phyloP scores from a whole-genome alignment of 164 flowering plant species.

The Aristolochia californica region DNA sequence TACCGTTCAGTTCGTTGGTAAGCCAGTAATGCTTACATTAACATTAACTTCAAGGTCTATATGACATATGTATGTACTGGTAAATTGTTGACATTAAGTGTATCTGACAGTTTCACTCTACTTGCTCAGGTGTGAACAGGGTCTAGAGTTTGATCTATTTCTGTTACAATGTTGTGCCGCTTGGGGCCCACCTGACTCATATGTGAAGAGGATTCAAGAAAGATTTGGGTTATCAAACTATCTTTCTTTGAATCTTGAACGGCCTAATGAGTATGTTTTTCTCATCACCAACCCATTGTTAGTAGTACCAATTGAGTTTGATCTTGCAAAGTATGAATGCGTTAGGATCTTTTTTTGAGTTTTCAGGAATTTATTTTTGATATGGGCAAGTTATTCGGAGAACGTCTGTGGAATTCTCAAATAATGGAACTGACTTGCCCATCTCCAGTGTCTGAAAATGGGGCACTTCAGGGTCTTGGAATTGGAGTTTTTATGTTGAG shows the following conservation, averaged over 20 bases:
- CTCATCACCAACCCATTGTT: too few relatives aligned
- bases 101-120: constrained; percentile 1
- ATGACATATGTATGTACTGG: background rate
- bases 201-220: constrained; percentile 52
- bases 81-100: background rate
- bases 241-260: constrained; percentile 47
- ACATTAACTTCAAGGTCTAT: background rate
- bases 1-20: constrained; percentile 81
- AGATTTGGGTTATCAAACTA: constrained; percentile 75
- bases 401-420: too few relatives aligned
- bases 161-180: constrained; percentile 96
- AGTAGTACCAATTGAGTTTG: too few relatives aligned
- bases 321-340: too few relatives aligned
- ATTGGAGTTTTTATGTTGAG: too few relatives aligned
- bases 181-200: constrained; percentile 80
- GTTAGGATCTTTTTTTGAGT: too few relatives aligned
- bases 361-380: too few relatives aligned
- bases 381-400: too few relatives aligned
- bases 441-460: too few relatives aligned
- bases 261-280: constrained; percentile 56
- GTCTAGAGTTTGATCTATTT: constrained; percentile 83
- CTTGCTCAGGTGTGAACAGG: constrained; percentile 66
- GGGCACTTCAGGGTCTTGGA: too few relatives aligned
- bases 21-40: constrained; percentile 13
- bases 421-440: too few relatives aligned